Evolutionary conservation across 108 stramenopile genomes (phyloP).

Genomic region (Seminavis robusta): DNA sequence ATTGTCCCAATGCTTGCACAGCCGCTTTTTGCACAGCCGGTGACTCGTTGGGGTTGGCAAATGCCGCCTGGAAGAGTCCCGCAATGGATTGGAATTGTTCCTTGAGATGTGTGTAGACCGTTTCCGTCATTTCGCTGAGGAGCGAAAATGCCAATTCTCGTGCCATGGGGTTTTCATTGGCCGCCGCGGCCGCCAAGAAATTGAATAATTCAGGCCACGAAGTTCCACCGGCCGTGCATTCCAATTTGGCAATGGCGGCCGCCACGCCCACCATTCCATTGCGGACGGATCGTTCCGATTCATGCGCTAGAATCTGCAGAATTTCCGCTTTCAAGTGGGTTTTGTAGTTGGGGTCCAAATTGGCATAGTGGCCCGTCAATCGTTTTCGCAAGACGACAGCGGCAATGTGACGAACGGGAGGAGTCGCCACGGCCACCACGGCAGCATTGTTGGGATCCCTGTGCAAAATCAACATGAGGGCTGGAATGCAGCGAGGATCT

Average conservation of each 20-base stretch:
- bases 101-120: slow-evolving; percentile 80
- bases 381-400: slow-evolving; percentile 91
- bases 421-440: slow-evolving; percentile 8
- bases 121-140: slow-evolving; percentile 91
- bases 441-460: not conserved
- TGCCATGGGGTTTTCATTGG: slow-evolving; percentile 37
- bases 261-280: slow-evolving; percentile 77
- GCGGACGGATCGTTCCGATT: slow-evolving; percentile 81
- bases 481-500: slow-evolving; percentile 68
- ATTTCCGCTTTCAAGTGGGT: slow-evolving; percentile 62
- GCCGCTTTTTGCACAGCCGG: slow-evolving; percentile 77
- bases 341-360: slow-evolving; percentile 61
- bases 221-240: slow-evolving; percentile 41
- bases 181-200: slow-evolving; percentile 67
- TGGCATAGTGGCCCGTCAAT: slow-evolving; percentile 69
- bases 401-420: slow-evolving; percentile 84
- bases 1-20: slow-evolving; percentile 77
- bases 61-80: slow-evolving; percentile 67
- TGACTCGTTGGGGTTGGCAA: slow-evolving; percentile 49
- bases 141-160: slow-evolving; percentile 93
- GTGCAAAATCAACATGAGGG: slow-evolving; percentile 64
- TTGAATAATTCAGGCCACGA: slow-evolving; percentile 82
- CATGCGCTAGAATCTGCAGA: slow-evolving; percentile 63
- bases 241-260: slow-evolving; percentile 70
- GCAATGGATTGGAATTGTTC: slow-evolving; percentile 72